Percentiles rank a stretch among this genome's conserved stretches.
phyloP scores from a whole-genome alignment of 176 grass and related monocot genomes.

The Cymbopogon citratus region DNA sequence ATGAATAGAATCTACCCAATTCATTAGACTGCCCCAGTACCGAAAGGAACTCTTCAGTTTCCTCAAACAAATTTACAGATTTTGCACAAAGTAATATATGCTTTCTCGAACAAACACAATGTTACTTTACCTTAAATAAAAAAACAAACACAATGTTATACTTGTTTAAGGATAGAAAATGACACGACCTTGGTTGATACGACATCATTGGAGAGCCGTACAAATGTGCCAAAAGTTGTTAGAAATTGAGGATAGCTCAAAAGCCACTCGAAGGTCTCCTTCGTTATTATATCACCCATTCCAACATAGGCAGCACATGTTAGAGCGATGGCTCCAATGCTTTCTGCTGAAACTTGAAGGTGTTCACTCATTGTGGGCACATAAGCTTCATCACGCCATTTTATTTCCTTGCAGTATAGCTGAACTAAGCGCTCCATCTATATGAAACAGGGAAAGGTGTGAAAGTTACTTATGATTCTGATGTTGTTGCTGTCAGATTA shows the following conservation, averaged over 20 bases:
- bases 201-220: constrained; percentile 40
- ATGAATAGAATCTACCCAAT: background rate
- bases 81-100: background rate
- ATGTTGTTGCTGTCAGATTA: background rate
- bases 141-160: background rate
- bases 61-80: background rate
- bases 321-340: constrained; percentile 2
- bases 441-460: background rate
- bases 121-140: too few species aligned
- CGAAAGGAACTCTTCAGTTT: background rate
- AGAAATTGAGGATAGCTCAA: constrained; percentile 30
- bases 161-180: background rate
- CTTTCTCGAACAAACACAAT: background rate
- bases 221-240: constrained; percentile 16
- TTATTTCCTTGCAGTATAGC: constrained; percentile 20
- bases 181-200: constrained; percentile 28
- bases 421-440: constrained; percentile 29
- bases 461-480: background rate
- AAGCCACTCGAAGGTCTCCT: constrained; percentile 23
- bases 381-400: constrained; percentile 37
- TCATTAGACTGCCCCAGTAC: background rate
- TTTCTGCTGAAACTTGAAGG: constrained; percentile 23
- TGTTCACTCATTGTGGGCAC: constrained; percentile 33
- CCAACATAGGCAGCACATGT: constrained; percentile 21
- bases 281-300: constrained; percentile 7